Evolutionary conservation across 2,329 filamentous ascomycete genomes (phyloP).

Genomic region (Neodidymelliopsis sp.): DNA sequence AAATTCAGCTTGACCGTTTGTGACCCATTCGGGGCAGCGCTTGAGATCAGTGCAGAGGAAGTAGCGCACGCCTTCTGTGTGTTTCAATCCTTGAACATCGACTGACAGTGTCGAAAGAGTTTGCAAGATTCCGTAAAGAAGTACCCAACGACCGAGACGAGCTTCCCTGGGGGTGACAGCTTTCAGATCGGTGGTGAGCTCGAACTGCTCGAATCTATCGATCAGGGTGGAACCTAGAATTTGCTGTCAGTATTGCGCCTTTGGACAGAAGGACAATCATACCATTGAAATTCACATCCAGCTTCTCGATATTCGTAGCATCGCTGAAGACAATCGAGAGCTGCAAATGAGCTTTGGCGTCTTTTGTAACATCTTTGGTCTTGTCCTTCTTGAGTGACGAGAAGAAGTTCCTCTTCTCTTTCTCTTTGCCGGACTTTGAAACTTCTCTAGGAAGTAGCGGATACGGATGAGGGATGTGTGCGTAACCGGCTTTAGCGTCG

Average conservation of each 20-base stretch:
- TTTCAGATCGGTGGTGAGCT: slow-evolving; percentile 46
- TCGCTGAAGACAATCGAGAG: slow-evolving; percentile 50
- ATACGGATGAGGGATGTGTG: slow-evolving; percentile 65
- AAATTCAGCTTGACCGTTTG: slow-evolving; percentile 33
- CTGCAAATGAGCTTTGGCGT: slow-evolving; percentile 51
- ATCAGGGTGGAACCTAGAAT: slow-evolving; percentile 48
- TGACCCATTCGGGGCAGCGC: slow-evolving; percentile 49
- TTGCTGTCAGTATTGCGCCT: slow-evolving; percentile 13
- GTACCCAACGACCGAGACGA: slow-evolving; percentile 54
- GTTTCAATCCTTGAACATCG: slow-evolving; percentile 49
- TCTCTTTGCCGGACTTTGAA: slow-evolving; percentile 29
- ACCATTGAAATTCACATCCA: slow-evolving; percentile 49
- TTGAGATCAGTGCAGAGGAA: slow-evolving; percentile 51
- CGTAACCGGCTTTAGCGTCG: slow-evolving; percentile 66
- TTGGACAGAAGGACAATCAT: slow-evolving; percentile 1
- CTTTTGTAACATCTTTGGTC: slow-evolving; percentile 37
- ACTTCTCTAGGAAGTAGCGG: slow-evolving; percentile 64
- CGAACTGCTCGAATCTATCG: slow-evolving; percentile 52
- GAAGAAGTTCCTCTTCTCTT: slow-evolving; percentile 46
- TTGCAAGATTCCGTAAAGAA: slow-evolving; percentile 53
- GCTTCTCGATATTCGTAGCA: slow-evolving; percentile 51
- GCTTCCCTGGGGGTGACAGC: slow-evolving; percentile 49
- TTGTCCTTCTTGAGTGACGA: slow-evolving; percentile 46
- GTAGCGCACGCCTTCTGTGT: slow-evolving; percentile 49
- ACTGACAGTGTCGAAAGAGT: slow-evolving; percentile 53